Base-by-base conservation (phyloP, 129 eudicot genomes). In the Tagetes erecta region DNA sequence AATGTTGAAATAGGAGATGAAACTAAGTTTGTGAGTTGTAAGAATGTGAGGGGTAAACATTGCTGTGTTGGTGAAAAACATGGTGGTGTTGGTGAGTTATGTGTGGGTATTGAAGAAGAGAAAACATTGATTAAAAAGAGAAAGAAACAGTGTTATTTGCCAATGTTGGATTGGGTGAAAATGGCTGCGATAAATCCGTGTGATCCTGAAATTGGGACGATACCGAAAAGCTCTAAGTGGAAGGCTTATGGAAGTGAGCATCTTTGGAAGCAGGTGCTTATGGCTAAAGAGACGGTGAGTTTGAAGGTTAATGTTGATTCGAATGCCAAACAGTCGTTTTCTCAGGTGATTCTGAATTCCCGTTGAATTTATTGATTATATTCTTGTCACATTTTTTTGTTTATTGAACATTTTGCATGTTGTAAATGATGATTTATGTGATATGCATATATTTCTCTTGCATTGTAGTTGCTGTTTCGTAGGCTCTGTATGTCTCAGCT, bases 151-250 rank as follows among this genome's bases (percentile, higher is more conserved):
- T 69, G 72, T 68, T 51, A 69, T 51, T 68, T 41, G 65, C 67
- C 58, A 30, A 71, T 84, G 87, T 64, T 93, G 72, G 62, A 83
- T 72, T 93, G 97, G 98, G 65, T 90, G 66, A 83, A 8, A 58
- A 39, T 37, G 20, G 85, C 82, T 52, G 96, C 93, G 1, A 88
- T 75, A 75, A 78, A 90, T 79, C 98, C 98, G 0, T 83, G 91
- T 63, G 77, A 89, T 73, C 82, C 78, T 56, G 83, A 42, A 14
- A 59, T 83, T 70, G 98, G 89, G 12, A n/a, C 57, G 2, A 34
- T 93, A 31, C 97, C 98, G 2, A 86, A 89, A 68, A 82, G 82
- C 35, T 68, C 79, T 31, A 90, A 78, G 81, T 93, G 97, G 97
- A 86, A 91, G 65, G 20, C 73, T 36, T 85, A 86, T 80, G 91